phyloP scores from a whole-genome alignment of 345 rosid species.

The Eucalyptus polybractea region DNA sequence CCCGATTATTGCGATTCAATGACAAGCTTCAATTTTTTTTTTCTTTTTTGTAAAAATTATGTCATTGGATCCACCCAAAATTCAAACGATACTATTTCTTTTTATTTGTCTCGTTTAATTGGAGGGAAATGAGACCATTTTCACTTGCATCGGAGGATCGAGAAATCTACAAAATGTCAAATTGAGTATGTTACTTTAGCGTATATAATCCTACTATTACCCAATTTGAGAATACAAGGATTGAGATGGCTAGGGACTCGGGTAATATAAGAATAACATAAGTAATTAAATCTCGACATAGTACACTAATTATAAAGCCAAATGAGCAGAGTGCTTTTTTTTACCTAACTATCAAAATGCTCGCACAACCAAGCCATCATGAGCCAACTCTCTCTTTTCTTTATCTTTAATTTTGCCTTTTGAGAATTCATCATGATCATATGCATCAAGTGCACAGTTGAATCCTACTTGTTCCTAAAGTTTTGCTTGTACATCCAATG shows the following conservation, averaged over 20 bases:
- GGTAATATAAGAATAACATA: neutral
- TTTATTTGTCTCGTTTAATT: neutral
- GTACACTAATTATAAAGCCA: neutral
- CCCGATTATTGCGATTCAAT: too few species aligned
- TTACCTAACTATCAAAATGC: neutral
- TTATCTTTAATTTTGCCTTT: neutral
- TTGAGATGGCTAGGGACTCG: neutral
- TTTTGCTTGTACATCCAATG: neutral
- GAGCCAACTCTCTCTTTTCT: neutral
- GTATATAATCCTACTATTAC: too few species aligned
- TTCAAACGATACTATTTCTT: neutral
- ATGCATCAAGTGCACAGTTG: neutral
- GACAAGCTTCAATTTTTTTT: accelerated
- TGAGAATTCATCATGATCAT: neutral
- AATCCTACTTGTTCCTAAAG: neutral
- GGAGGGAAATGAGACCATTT: accelerated
- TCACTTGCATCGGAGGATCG: accelerated
- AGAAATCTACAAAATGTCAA: neutral
- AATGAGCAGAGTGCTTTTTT: neutral
- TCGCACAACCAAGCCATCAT: neutral
- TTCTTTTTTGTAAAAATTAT: accelerated
- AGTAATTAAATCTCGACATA: neutral
- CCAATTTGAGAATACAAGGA: neutral
- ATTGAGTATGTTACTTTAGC: neutral
- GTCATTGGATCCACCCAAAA: accelerated